These are phyloP conservation scores for Chaetomium sp. DNA, from an alignment of 2,329 filamentous ascomycete genomes.

Conservation along the genomic window DNA sequence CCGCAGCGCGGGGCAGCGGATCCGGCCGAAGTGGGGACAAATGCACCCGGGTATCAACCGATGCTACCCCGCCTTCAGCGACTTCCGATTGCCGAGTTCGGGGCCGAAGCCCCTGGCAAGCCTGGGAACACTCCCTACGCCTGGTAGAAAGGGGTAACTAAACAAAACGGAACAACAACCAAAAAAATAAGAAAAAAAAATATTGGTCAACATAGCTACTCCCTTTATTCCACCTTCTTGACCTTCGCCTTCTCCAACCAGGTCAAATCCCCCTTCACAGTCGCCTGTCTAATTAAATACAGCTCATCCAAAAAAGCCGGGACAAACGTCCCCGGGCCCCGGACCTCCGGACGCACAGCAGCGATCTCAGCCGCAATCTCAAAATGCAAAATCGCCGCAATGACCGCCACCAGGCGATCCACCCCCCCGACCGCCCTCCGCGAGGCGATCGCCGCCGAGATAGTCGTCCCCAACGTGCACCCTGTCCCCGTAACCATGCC, in stretches of 20 bases:
- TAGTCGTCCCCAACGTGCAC: slow-evolving; percentile 75
- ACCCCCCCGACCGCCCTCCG: slow-evolving; percentile 30
- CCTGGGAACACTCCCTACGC: too few species aligned
- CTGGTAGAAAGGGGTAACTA: too few species aligned
- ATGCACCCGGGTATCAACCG: slow-evolving; percentile 7
- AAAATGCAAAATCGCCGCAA: slow-evolving; percentile 70
- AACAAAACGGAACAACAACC: neutral
- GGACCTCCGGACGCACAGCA: slow-evolving; percentile 55
- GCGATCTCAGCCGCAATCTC: slow-evolving; percentile 66
- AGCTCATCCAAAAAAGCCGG: slow-evolving; percentile 75
- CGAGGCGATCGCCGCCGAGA: slow-evolving; percentile 68
- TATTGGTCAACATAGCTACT: neutral
- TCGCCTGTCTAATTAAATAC: slow-evolving; percentile 41
- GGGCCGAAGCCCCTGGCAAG: too few species aligned
- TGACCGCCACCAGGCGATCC: slow-evolving; percentile 64
- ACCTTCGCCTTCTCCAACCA: slow-evolving; percentile 40
- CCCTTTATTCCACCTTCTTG: slow-evolving; percentile 1
- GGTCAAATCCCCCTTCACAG: slow-evolving; percentile 38
- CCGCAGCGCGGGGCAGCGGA: slow-evolving; percentile 4
- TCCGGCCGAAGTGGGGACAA: slow-evolving; percentile 3
- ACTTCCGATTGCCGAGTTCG: neutral
- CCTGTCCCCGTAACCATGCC: slow-evolving; percentile 72
- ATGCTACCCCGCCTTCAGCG: slow-evolving; percentile 15
- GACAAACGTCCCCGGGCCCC: slow-evolving; percentile 80
- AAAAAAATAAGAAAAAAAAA: neutral